Conservation (phyloP, 2,329 filamentous ascomycete species). For the Neopestalotiopsis sp. region DNA sequence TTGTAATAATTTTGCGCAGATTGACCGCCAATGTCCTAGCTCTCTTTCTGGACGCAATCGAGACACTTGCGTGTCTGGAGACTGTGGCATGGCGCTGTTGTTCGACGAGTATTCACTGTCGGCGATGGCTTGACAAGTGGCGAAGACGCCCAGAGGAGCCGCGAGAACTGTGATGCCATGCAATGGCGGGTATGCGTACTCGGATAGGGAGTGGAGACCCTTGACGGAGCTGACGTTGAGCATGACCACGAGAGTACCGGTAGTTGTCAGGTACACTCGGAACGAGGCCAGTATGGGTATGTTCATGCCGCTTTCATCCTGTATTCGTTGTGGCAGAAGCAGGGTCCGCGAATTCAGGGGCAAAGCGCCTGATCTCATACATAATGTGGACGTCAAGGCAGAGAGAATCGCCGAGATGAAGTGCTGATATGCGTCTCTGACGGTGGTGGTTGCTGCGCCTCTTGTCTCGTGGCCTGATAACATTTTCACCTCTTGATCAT, state of each 20-base stretch:
- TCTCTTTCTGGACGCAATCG: slow-evolving; percentile 46
- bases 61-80: slow-evolving; percentile 57
- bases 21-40: slow-evolving; percentile 52
- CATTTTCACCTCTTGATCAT: slow-evolving; percentile 38
- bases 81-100: slow-evolving; percentile 49
- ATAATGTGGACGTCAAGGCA: slow-evolving; percentile 56
- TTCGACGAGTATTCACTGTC: slow-evolving; percentile 38
- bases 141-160: slow-evolving; percentile 59
- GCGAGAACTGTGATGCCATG: slow-evolving; percentile 53
- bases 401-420: slow-evolving; percentile 59
- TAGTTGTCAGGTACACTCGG: slow-evolving; percentile 60
- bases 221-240: slow-evolving; percentile 52
- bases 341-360: slow-evolving; percentile 59
- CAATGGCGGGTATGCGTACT: slow-evolving; percentile 45
- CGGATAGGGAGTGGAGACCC: slow-evolving; percentile 52
- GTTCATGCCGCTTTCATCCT: slow-evolving; percentile 34
- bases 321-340: slow-evolving; percentile 44
- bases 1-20: slow-evolving; percentile 56
- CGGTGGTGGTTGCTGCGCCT: slow-evolving; percentile 41
- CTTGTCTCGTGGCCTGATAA: slow-evolving; percentile 32
- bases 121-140: slow-evolving; percentile 43
- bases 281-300: slow-evolving; percentile 53
- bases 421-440: slow-evolving; percentile 56
- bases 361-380: slow-evolving; percentile 51
- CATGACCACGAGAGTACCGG: slow-evolving; percentile 56